Evolutionary conservation across 805 yeast species (phyloP).

Genomic region (Helenozyma baotianmanensis): DNA sequence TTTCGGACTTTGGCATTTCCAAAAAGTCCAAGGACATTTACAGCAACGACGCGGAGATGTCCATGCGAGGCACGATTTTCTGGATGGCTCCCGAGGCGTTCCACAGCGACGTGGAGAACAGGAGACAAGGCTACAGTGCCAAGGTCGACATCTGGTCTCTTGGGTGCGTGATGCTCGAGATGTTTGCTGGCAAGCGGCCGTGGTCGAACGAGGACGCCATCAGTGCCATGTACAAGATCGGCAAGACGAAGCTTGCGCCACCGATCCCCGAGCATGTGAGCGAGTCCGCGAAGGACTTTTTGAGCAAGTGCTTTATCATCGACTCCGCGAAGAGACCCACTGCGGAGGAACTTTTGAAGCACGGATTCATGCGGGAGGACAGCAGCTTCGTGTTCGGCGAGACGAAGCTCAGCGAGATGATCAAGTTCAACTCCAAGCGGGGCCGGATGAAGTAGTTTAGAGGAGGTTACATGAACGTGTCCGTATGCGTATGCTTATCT

Average conservation of each 20-base stretch:
- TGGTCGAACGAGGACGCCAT: conserved; percentile 96
- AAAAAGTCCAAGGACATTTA: conserved; percentile 73
- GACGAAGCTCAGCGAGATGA: conserved; percentile 54
- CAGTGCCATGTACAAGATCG: conserved; percentile 87
- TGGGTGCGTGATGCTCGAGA: conserved; percentile 95
- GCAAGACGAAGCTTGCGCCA: conserved; percentile 84
- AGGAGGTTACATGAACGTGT: too few relatives aligned
- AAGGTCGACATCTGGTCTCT: conserved; percentile 97
- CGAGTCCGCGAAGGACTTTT: conserved; percentile 59
- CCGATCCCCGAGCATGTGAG: conserved; percentile 94
- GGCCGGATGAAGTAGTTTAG: conserved; percentile 1
- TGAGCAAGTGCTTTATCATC: conserved; percentile 65
- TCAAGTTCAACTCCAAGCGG: conserved; percentile 24
- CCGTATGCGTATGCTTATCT: too few relatives aligned
- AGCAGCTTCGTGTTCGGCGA: conserved; percentile 44
- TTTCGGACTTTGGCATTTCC: conserved; percentile 95
- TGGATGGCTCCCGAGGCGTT: conserved; percentile 99
- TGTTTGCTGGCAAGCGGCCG: conserved; percentile 96
- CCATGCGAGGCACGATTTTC: conserved; percentile 97
- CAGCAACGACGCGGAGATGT: conserved; percentile 89
- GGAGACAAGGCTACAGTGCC: conserved; percentile 91
- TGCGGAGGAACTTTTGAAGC: conserved; percentile 57
- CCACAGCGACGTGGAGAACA: conserved; percentile 68
- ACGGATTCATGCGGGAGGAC: conserved; percentile 46
- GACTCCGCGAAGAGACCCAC: conserved; percentile 89